Evolutionary conservation across 345 rosid genomes (phyloP).

Genomic region (Eutrema japonicum): DNA sequence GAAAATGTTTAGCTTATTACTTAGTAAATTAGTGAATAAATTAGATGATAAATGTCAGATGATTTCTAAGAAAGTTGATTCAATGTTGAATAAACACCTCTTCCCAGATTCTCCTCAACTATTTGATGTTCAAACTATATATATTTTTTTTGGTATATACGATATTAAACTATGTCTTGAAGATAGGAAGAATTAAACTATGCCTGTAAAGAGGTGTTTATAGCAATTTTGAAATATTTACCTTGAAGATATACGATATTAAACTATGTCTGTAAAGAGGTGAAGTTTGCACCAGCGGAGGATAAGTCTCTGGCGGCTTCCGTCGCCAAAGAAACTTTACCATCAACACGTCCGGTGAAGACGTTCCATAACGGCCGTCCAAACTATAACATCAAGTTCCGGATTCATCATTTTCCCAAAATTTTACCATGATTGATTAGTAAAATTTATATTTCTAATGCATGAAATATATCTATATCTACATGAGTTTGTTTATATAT

Average conservation of each 20-base stretch:
- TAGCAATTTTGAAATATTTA: no score
- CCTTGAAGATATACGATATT: background rate
- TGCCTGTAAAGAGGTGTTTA: no score
- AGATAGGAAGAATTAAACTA: constrained; percentile 16
- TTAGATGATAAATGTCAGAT: background rate
- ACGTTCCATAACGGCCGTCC: constrained; percentile 55
- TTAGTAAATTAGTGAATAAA: background rate
- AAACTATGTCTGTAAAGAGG: constrained; percentile 34
- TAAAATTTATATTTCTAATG: background rate
- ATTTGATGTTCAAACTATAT: background rate
- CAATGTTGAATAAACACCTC: background rate
- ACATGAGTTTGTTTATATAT: constrained; percentile 8
- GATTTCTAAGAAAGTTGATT: background rate
- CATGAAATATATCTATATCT: background rate
- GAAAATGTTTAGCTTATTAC: background rate
- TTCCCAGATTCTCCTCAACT: constrained; percentile 6
- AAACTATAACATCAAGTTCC: constrained; percentile 44
- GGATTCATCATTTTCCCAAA: background rate
- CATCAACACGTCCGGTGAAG: constrained; percentile 65
- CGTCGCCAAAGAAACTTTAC: constrained; percentile 51
- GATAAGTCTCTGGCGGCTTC: constrained; percentile 56
- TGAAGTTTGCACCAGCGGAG: constrained; percentile 50
- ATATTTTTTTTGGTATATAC: background rate
- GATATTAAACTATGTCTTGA: constrained; percentile 6
- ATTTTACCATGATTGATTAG: background rate